Percentiles rank a stretch among this genome's conserved stretches.
phyloP scores from a whole-genome alignment of 108 stramenopile species.

The Nannochloropsis granulata region DNA sequence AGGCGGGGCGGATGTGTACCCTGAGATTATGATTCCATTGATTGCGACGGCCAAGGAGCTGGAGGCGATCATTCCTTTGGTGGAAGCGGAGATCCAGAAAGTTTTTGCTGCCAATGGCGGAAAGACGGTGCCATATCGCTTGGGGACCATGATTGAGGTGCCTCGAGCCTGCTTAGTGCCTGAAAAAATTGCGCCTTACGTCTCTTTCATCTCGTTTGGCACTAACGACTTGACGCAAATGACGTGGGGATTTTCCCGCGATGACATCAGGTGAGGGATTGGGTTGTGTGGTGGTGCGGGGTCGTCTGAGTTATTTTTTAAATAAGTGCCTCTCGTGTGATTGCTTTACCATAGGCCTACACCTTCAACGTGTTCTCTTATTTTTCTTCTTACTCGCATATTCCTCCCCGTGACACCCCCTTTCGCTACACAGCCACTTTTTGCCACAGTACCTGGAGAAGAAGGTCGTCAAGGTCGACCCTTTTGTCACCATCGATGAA shows the following conservation, averaged over 20 bases:
- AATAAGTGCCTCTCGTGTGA: too few species aligned
- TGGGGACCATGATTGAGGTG: slow-evolving; percentile 80
- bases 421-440: neutral
- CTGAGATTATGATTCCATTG: slow-evolving; percentile 41
- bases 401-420: slow-evolving; percentile 41
- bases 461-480: slow-evolving; percentile 60
- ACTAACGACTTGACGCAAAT: slow-evolving; percentile 71
- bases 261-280: slow-evolving; percentile 44
- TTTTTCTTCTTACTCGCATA: slow-evolving; percentile 44
- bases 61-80: slow-evolving; percentile 19
- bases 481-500: slow-evolving; percentile 63
- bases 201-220: slow-evolving; percentile 67
- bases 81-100: slow-evolving; percentile 11
- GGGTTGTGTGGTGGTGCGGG: too few species aligned
- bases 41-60: slow-evolving; percentile 33
- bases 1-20: slow-evolving; percentile 23
- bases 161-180: slow-evolving; percentile 60
- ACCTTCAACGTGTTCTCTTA: too few species aligned
- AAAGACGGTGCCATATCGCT: slow-evolving; percentile 41
- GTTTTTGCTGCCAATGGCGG: slow-evolving; percentile 17
- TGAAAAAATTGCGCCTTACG: slow-evolving; percentile 49
- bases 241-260: slow-evolving; percentile 68
- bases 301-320: too few species aligned
- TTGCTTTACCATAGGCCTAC: too few species aligned
- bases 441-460: neutral